Evolutionary conservation across 441 rosid species (phyloP).

Genomic region (Brassica balearica): DNA sequence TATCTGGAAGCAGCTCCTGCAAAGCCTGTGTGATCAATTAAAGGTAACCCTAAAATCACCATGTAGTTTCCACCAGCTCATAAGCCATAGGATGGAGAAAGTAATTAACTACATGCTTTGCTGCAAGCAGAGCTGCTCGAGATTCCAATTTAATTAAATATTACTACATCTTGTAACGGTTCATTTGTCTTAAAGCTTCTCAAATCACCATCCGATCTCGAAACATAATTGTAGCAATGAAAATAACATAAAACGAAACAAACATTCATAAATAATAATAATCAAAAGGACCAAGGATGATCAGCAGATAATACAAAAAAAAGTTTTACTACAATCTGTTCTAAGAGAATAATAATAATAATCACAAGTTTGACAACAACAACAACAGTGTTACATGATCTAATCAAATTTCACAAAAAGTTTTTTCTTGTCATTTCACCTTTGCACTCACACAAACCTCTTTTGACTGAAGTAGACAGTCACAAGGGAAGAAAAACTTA

Average conservation of each 20-base stretch:
- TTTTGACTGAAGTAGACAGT: conserved; percentile 22
- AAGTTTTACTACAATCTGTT: conserved; percentile 24
- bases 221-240: background rate
- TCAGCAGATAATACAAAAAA: conserved; percentile 14
- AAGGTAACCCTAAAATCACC: conserved; percentile 14
- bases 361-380: conserved; percentile 37
- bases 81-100: background rate
- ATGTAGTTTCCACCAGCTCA: conserved; percentile 3
- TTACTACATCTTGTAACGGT: conserved; percentile 16
- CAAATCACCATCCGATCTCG: background rate
- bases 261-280: conserved; percentile 1
- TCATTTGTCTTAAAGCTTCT: background rate
- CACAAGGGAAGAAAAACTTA: conserved; percentile 1
- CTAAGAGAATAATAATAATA: conserved; percentile 22
- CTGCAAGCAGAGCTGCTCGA: conserved; percentile 83
- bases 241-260: background rate
- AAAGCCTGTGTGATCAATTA: conserved; percentile 63
- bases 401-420: conserved; percentile 33
- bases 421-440: conserved; percentile 18
- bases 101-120: conserved; percentile 66
- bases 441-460: conserved; percentile 17
- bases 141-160: conserved; percentile 66
- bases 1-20: conserved; percentile 88
- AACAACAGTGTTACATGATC: conserved; percentile 32
- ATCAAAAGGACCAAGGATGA: conserved; percentile 18